Evolutionary conservation across 352 stramenopile species (phyloP), one percentile per base, ranked within the genome.

Genomic region (Peronospora farinosa): DNA sequence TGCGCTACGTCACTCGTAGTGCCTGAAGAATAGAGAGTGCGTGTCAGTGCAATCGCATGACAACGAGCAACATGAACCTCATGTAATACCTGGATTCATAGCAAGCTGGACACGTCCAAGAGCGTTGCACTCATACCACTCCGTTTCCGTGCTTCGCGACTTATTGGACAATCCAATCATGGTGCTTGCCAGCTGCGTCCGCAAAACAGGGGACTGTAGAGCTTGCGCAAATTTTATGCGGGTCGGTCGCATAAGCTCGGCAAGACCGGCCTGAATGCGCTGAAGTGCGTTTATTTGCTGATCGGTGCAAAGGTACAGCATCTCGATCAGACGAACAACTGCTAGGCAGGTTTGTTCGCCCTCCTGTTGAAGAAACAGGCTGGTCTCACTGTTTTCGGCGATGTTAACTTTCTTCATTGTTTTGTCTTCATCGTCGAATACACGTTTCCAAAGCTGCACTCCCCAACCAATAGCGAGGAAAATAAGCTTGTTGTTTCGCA

Each of bases 41-140:
- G 30, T 41, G 16, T 52, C 31, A 62, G 41, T 36, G 30, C 10
- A 30, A 21, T 47, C 27, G 7, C 2, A 17, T 40, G 44, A n/a
- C 33, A 47, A 42, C 7, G 2, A 38, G 7, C n/a, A 47, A 6
- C 25, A 23, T 19, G 25, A 50, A 15, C 30, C 56, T 17, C 16
- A 37, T 21, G 15, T 27, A 27, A 5, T 62, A 84, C 74, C 70
- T 66, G 57, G 58, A 39, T 77, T 76, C 59, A 86, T 77, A 5
- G 63, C 67, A 32, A 79, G 65, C 23, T 87, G 51, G 2, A 82
- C 44, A 16, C 78, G 74, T 4, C 78, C 78, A 8, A 86, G 55
- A 12, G 76, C 68, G 50, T 90, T 90, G 53, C 72, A 87, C 40
- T 85, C 78, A 41, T 86, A 86, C 82, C 82, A 92, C 46, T 88